Conservation (phyloP, 2,329 filamentous ascomycete species). For the Botryotinia globosa region DNA sequence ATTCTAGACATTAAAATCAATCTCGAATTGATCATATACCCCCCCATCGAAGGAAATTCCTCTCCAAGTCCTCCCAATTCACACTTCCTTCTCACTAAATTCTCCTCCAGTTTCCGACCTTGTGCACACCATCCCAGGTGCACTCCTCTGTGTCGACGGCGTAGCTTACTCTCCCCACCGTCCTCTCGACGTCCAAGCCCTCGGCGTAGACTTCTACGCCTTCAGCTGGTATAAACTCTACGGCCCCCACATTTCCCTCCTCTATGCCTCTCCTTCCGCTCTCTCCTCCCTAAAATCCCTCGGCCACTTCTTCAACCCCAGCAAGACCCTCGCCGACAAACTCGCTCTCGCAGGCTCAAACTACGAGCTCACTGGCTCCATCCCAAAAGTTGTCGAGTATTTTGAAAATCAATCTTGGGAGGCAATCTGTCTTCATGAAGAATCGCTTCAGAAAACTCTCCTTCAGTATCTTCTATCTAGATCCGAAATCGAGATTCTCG, state of each 20-base stretch:
- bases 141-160: constrained; percentile 69
- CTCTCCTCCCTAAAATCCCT: constrained; percentile 56
- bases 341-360: constrained; percentile 65
- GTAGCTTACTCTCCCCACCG: constrained; percentile 76
- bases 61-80: neutral
- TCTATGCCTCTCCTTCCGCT: constrained; percentile 61
- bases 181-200: constrained; percentile 61
- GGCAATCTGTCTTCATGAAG: constrained; percentile 57
- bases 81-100: neutral
- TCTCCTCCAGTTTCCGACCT: constrained; percentile 46
- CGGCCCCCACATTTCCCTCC: constrained; percentile 68
- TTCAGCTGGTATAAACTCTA: constrained; percentile 85
- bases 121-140: constrained; percentile 49
- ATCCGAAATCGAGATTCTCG: constrained; percentile 55
- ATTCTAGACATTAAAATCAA: neutral
- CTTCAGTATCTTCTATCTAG: constrained; percentile 56
- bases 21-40: too few relatives aligned
- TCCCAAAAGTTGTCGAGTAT: constrained; percentile 62
- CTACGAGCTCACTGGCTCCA: constrained; percentile 65
- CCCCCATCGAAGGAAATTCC: neutral
- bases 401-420: constrained; percentile 52
- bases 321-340: constrained; percentile 60
- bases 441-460: constrained; percentile 55
- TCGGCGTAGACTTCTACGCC: constrained; percentile 73
- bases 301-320: constrained; percentile 66